phyloP scores from a whole-genome alignment of 441 rosid species.

The Jatropha podagrica region DNA sequence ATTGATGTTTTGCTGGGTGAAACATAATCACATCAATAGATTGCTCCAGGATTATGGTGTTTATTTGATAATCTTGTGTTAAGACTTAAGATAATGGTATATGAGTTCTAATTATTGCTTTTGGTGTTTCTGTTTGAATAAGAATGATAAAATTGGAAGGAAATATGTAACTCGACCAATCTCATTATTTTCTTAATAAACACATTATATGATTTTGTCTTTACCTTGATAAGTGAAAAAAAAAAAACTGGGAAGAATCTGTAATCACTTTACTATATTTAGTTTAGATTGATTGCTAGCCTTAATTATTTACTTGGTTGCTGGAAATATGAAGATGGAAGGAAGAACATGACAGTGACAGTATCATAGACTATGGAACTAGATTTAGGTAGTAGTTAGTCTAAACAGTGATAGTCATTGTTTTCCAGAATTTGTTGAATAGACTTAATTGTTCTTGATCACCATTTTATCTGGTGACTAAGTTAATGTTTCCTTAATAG shows the following conservation, averaged over 20 bases:
- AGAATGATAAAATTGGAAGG: not conserved
- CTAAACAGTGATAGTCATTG: not conserved
- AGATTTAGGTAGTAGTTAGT: not conserved
- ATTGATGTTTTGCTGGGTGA: not conserved
- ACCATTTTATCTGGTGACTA: not conserved
- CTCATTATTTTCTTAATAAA: not conserved
- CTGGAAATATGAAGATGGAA: not conserved
- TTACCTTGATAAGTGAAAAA: not conserved
- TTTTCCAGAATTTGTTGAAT: conserved; percentile 1
- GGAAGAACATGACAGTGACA: too few species aligned
- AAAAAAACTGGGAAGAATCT: not conserved
- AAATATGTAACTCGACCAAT: not conserved
- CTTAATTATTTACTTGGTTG: not conserved
- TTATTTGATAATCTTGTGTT: not conserved
- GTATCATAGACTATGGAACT: not conserved
- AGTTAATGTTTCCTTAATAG: not conserved
- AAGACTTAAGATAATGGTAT: not conserved
- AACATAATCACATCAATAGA: not conserved
- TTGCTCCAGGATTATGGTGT: not conserved
- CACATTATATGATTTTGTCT: not conserved
- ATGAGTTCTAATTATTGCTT: not conserved
- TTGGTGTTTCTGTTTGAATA: not conserved
- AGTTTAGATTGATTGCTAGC: conserved; percentile 7
- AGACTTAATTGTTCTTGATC: not conserved
- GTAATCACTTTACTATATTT: not conserved